Evolutionary conservation across 2,329 filamentous ascomycete species (phyloP), one percentile per base, ranked within the genome.

Genomic region (Fusarium nelsonii): DNA sequence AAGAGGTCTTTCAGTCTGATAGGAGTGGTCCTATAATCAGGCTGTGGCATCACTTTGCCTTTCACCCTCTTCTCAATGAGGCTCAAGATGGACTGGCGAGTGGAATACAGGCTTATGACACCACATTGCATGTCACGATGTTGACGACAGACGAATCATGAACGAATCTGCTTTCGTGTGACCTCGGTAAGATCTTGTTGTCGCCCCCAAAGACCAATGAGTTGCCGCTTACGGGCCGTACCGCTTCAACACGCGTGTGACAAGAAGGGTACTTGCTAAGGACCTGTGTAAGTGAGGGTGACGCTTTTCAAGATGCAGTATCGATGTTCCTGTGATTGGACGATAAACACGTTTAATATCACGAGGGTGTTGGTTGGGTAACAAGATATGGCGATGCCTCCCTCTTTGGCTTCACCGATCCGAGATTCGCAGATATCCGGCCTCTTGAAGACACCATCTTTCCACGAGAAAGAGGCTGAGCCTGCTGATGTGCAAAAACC

Each of bases 291-390:
- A 8, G 41, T 33, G 46, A 44, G 28, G 20, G 39, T 30, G 26
- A 26, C 46, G 41, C 43, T 41, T 52, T 53, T 14, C 15, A 23
- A 55, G 36, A 62, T 66, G 50, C 50, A 57, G 28, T 43, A 3
- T 4, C 10, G 9, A 10, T 41, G 16, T 36, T 9, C 26, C 14
- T 20, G n/a, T 52, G 6, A 57, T 66, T 57, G 62, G 63, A 15
- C 11, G 34, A 30, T 23, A 18, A 4, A 18, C 15, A 28, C 16
- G 8, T 44, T 14, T 10, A 20, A 36, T 28, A 49, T 48, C 41
- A 30, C 16, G 56, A 66, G 62, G 63, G 63, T 62, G 50, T 49
- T 41, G 40, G 50, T 62, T 55, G 43, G 63, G 56, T 26, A 55
- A 62, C 50, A 36, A 57, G 16, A 44, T n/a, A 55, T 34, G 34